Evolutionary conservation across 805 yeast species (phyloP), one percentile per base, ranked within the genome.

Genomic region (Teunomyces funiuensis): DNA sequence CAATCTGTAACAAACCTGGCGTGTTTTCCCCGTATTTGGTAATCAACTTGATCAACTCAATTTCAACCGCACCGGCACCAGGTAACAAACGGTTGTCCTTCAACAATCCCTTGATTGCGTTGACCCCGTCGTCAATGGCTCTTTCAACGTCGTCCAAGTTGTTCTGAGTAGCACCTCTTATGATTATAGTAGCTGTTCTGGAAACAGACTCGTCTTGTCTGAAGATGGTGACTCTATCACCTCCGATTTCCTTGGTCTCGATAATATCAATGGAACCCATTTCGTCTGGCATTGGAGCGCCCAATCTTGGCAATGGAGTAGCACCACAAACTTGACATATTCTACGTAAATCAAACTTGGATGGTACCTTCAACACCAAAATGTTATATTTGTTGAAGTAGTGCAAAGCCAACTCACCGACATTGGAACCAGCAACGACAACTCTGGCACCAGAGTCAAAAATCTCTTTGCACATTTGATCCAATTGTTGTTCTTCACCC

Each of bases 321-420:
- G 97, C 97, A 37, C 98, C 98, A 66, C 97, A 90, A 13, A 93
- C 98, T 63, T 96, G 85, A 58, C 95, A 85, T 46, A 93, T 74
- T 64, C 99, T 82, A 73, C 97, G 84, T 47, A 93, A 69, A 57
- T 93, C 99, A 57, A 93, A 93, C 62, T 93, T 93, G 50, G 95
- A 85, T 47, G 95, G 91, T 33, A 93, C 95, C 58, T 85, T 85
- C 66, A 93, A 75, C 11, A 90, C 91, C 47, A 93, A 71, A 34
- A 93, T 83, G 23, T 82, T 84, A 61, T 86, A 82, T 66, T 93
- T 83, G 73, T 91, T 87, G 63, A 93, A 72, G 65, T 88, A 93
- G 67, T 93, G 98, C 58, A 88, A 77, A 4, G 97, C 96, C 45
- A 93, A 73, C 54, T 90, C 97, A 47, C 98, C 97, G 38, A 93